Percentiles rank a stretch among this genome's conserved stretches.
phyloP scores from a whole-genome alignment of 2,329 filamentous ascomycete species.

The Pestalotiopsis fici region DNA sequence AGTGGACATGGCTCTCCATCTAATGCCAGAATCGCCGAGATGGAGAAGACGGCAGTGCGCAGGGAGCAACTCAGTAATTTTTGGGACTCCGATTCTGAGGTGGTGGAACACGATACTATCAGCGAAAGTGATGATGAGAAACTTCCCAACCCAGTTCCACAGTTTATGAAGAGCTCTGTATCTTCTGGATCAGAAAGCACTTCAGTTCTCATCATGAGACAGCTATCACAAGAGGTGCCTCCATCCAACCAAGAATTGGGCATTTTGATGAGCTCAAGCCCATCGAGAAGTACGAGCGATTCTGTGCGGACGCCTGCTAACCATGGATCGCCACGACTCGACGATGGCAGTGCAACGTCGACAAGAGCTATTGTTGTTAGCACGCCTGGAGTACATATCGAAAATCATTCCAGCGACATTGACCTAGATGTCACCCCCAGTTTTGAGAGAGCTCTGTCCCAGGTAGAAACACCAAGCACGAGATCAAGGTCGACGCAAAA shows the following conservation, averaged over 20 bases:
- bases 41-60: conserved; percentile 11
- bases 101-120: not conserved
- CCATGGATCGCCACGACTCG: not conserved
- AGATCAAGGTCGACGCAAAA: not conserved
- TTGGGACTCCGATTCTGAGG: not conserved
- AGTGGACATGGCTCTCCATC: conserved; percentile 16
- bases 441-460: conserved; percentile 9
- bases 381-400: not conserved
- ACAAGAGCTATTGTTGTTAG: too few relatives aligned
- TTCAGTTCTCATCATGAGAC: conserved; percentile 20
- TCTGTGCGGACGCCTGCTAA: not conserved
- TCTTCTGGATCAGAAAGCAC: conserved; percentile 19
- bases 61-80: not conserved
- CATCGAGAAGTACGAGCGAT: conserved; percentile 5
- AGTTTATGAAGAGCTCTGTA: not conserved
- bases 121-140: not conserved
- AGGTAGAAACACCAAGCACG: conserved; percentile 9
- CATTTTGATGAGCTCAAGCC: conserved; percentile 21
- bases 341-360: not conserved
- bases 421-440: conserved; percentile 9
- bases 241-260: conserved; percentile 23
- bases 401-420: not conserved
- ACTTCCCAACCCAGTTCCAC: not conserved
- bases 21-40: conserved; percentile 14
- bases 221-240: conserved; percentile 17